Evolutionary conservation across 2,329 filamentous ascomycete genomes (phyloP), one percentile per base, ranked within the genome.

Genomic region (Clarireedia hainanense): DNA sequence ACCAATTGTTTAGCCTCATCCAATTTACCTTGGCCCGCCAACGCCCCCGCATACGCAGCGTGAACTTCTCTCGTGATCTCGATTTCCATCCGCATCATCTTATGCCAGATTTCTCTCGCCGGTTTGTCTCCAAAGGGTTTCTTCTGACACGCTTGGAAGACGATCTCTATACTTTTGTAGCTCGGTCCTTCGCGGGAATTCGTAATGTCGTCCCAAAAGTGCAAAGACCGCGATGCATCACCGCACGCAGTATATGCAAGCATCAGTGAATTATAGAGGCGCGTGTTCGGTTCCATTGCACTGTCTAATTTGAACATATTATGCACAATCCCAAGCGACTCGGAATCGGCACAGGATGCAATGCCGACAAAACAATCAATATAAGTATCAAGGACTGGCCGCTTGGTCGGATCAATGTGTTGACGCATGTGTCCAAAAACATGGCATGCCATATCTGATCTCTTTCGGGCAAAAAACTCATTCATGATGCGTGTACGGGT

Each of bases 351-450:
- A 43, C 73, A 71, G n/a, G 71, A 70, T 3, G 85, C 85, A 24
- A 96, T 80, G 2, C 90, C 89, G 58, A 88, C 81, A 56, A 97
- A 86, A 59, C 85, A 91, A 36, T 78, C 74, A 3, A 89, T 79
- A 67, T 99, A 99, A 5, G 87, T 88, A 46, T 89, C 84, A 9
- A 80, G 71, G 2, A 77, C 85, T 0, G 94, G 90, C 0, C 86
- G 81, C 23, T 82, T 80, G 1, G 75, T 72, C 2, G 74, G 73
- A 56, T 85, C 81, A 24, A 79, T 76, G 61, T 91, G 85, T 50
- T 86, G 80, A n/a, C 91, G 87, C 91, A 97, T 97, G 69, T 96
- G 89, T 14, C 88, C 88, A 71, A 99, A 96, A 36, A 95, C 84
- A 59, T 91, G 79, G 47, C 83, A 84, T 2, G 89, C 91, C 80